phyloP scores from a whole-genome alignment of 306 rosid genomes.

The peach (Prunus persica) region Prunus_persica_NCBIv2 NC_034016.1:12337001-12337500 shows the following conservation, averaged over 20 bases:
- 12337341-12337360: background rate
- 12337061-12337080: background rate
- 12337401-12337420: slow-evolving; percentile 46
- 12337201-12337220: slow-evolving; percentile 20
- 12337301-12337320: slow-evolving; percentile 99
- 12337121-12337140: background rate
- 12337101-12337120: slow-evolving; percentile 1
- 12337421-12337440: slow-evolving; percentile 80
- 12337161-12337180: slow-evolving; percentile 12
- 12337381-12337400: background rate
- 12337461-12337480: slow-evolving; percentile 83
- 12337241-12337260: slow-evolving; percentile 85
- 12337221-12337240: slow-evolving; percentile 90
- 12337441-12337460: slow-evolving; percentile 72
- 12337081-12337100: background rate
- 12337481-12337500: slow-evolving; percentile 85
- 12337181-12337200: background rate
- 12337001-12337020: background rate
- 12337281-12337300: slow-evolving; percentile 88
- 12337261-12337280: slow-evolving; percentile 96
- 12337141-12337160: background rate
- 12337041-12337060: background rate
- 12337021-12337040: background rate
- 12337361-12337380: slow-evolving; percentile 6
- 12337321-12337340: slow-evolving; percentile 29